phyloP scores from a whole-genome alignment of 1,284 basidiomycete species.

The Schizophyllum amplum region DNA sequence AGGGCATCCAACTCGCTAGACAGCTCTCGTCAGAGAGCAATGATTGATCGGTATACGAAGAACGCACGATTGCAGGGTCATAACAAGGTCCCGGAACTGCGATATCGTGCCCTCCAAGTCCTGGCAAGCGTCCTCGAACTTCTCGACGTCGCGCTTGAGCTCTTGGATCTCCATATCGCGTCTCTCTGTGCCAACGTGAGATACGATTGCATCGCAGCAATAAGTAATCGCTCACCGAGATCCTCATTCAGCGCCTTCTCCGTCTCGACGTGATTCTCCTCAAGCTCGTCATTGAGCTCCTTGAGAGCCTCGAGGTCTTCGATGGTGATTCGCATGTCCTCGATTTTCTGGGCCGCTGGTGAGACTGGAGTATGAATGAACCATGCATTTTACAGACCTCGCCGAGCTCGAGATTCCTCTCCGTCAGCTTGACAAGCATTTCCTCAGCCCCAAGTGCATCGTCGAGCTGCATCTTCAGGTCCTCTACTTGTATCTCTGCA shows the following conservation, averaged over 20 bases:
- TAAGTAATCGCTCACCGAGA: conserved; percentile 46
- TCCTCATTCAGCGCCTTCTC: conserved; percentile 91
- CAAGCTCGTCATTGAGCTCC: conserved; percentile 94
- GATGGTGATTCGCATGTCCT: conserved; percentile 91
- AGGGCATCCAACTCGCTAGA: conserved; percentile 76
- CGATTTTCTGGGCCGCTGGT: conserved; percentile 67
- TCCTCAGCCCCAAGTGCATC: conserved; percentile 95
- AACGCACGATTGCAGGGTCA: background rate
- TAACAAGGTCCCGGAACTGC: conserved; percentile 87
- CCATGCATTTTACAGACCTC: conserved; percentile 46
- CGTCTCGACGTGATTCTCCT: conserved; percentile 93
- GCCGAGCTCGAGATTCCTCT: conserved; percentile 85
- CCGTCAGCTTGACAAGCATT: conserved; percentile 92
- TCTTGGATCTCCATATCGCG: conserved; percentile 69
- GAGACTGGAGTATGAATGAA: conserved; percentile 4
- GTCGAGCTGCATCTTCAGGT: conserved; percentile 91
- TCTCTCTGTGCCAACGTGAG: conserved; percentile 39
- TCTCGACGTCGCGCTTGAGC: conserved; percentile 52
- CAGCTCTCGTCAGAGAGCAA: conserved; percentile 1
- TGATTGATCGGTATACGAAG: conserved; percentile 5
- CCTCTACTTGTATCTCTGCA: conserved; percentile 86
- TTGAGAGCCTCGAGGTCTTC: conserved; percentile 95
- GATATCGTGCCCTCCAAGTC: conserved; percentile 84
- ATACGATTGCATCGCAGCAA: background rate
- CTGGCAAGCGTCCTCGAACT: conserved; percentile 69